Evolutionary conservation across 2,329 filamentous ascomycete species (phyloP), one percentile per base, ranked within the genome.

Genomic region (Colletotrichum sp.): DNA sequence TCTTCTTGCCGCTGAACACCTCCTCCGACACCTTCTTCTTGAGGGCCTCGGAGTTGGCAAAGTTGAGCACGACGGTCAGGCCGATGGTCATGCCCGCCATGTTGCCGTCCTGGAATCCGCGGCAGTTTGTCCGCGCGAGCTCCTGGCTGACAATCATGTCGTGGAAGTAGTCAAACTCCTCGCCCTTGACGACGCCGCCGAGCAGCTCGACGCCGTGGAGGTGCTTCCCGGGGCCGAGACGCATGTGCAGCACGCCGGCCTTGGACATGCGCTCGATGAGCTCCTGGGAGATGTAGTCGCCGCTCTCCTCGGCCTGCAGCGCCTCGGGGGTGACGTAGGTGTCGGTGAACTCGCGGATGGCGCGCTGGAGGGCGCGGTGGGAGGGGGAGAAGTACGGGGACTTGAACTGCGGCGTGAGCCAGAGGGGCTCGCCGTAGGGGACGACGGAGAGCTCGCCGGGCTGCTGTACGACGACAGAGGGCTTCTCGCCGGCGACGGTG

Each of bases 101-200:
- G 85, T 95, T 96, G 5, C 95, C 95, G 82, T 98, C 95, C 83
- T 95, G 93, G 85, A 97, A 98, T 2, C 95, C 95, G 79, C 94
- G 88, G 32, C 94, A 92, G 83, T 94, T 95, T 8, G 91, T 87
- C 36, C 95, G 89, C 2, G 90, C 88, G 78, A 94, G 86, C 85
- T 97, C 95, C 85, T 97, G 95, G 10, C 88, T 87, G 68, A 94
- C 87, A 78, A 97, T 91, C 82, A 97, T 83, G 82, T 97, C 95
- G 83, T 97, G 95, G 85, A 97, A 95, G 84, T 96, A 96, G 83
- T 97, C 95, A 80, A 96, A 97, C 77, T 96, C 93, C 83, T 95
- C 92, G 66, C 94, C 94, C 81, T 94, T 91, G 70, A 96, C 89
- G 18, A 88, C 93, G 60, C 94, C 94, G 75, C 89, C 90, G 70